These are phyloP conservation scores for Cotoneaster glaucophyllus DNA, from an alignment of 306 rosid genomes.

Conservation along the genomic window DNA sequence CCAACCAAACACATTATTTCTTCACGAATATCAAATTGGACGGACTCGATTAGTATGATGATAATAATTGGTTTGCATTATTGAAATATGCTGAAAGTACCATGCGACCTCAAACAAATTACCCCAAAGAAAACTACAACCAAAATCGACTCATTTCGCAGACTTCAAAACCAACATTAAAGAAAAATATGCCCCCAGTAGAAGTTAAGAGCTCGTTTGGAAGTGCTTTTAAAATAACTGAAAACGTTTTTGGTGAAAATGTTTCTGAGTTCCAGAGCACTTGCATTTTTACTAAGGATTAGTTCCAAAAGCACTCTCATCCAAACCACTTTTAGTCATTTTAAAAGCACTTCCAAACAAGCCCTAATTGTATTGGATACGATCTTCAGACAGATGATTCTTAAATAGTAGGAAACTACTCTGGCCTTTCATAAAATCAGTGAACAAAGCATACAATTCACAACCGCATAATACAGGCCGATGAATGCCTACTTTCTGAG, in stretches of 20 bases:
- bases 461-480: background rate
- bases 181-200: background rate
- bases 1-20: background rate
- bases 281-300: too few relatives aligned
- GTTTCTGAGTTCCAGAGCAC: too few relatives aligned
- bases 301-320: too few relatives aligned
- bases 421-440: background rate
- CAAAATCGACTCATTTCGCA: background rate
- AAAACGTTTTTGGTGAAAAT: too few relatives aligned
- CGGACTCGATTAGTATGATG: background rate
- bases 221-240: too few relatives aligned
- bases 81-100: background rate
- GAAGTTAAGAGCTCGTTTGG: background rate
- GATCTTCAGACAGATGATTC: background rate
- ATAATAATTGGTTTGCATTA: background rate
- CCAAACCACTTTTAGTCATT: too few relatives aligned
- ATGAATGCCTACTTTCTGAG: slow-evolving; percentile 3
- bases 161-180: background rate
- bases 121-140: background rate
- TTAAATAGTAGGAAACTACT: background rate
- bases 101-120: background rate
- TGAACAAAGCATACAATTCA: background rate
- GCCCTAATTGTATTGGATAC: too few relatives aligned
- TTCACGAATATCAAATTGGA: background rate
- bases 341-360: too few relatives aligned